Conservation (phyloP, 1,284 basidiomycete genomes). For the Pseudozyma sp. region DNA sequence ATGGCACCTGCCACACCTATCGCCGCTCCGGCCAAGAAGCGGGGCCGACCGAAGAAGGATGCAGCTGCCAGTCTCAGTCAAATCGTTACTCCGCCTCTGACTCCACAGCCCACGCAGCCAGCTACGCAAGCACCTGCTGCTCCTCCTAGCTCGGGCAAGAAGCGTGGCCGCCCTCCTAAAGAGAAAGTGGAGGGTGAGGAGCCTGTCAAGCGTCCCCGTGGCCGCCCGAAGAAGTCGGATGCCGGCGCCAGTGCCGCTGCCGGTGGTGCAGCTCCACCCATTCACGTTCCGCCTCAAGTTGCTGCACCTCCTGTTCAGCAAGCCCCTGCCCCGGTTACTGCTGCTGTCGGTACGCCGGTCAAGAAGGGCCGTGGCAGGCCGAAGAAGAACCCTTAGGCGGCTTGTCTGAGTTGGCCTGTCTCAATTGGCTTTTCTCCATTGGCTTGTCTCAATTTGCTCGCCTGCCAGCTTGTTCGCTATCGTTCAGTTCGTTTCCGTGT, state of each 20-base stretch:
- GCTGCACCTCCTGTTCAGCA: not conserved
- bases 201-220: slow-evolving; percentile 40
- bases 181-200: slow-evolving; percentile 29
- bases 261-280: not conserved
- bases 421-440: too few relatives aligned
- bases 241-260: slow-evolving; percentile 11
- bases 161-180: slow-evolving; percentile 43
- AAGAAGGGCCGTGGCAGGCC: slow-evolving; percentile 44
- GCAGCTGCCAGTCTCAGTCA: slow-evolving; percentile 21
- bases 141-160: slow-evolving; percentile 32
- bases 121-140: slow-evolving; percentile 12
- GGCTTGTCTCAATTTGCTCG: too few relatives aligned
- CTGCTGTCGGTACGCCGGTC: slow-evolving; percentile 8
- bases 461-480: not conserved
- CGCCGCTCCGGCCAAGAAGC: slow-evolving; percentile 21
- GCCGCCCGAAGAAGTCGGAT: slow-evolving; percentile 41
- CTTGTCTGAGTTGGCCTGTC: not conserved
- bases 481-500: not conserved
- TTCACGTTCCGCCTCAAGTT: not conserved
- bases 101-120: slow-evolving; percentile 10
- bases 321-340: not conserved
- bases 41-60: slow-evolving; percentile 33
- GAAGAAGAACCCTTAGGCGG: slow-evolving; percentile 27
- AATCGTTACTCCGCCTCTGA: slow-evolving; percentile 27
- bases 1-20: not conserved